These are phyloP conservation scores for Globisporangium alternatum DNA, from an alignment of 352 stramenopile species.

Conservation along the genomic window DNA sequence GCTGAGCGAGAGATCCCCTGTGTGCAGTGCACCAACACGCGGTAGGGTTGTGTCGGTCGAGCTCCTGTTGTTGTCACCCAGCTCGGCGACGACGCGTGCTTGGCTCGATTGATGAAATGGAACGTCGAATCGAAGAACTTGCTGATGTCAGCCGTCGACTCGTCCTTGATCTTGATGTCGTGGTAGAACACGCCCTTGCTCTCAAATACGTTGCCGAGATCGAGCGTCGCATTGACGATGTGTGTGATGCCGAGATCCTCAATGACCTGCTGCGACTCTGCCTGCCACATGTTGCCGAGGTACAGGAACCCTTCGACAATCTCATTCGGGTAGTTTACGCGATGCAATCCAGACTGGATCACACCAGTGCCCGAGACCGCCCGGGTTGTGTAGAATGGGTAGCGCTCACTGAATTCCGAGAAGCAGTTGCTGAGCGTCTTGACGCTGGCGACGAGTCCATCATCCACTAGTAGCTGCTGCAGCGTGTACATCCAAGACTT, in stretches of 20 bases:
- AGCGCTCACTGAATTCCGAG: slow-evolving; percentile 34
- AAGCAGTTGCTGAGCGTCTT: slow-evolving; percentile 44
- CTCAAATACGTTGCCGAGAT: slow-evolving; percentile 57
- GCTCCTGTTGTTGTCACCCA: slow-evolving; percentile 9
- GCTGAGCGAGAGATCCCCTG: slow-evolving; percentile 68
- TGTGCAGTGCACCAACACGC: slow-evolving; percentile 71
- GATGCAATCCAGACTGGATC: slow-evolving; percentile 27
- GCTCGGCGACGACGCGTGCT: slow-evolving; percentile 5
- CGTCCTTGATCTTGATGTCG: slow-evolving; percentile 56
- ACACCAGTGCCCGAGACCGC: slow-evolving; percentile 20
- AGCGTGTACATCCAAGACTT: slow-evolving; percentile 41
- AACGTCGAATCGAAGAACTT: slow-evolving; percentile 44
- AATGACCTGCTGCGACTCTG: slow-evolving; percentile 47
- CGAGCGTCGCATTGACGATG: slow-evolving; percentile 59
- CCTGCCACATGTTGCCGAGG: slow-evolving; percentile 77
- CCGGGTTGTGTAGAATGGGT: slow-evolving; percentile 65
- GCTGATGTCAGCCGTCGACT: slow-evolving; percentile 39
- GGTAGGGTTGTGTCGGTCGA: slow-evolving; percentile 20
- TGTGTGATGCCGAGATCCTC: slow-evolving; percentile 67
- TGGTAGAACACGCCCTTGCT: slow-evolving; percentile 50
- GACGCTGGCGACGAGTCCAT: slow-evolving; percentile 42
- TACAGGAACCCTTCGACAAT: slow-evolving; percentile 64
- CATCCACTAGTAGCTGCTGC: slow-evolving; percentile 39
- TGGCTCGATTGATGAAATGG: slow-evolving; percentile 41
- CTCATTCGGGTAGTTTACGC: slow-evolving; percentile 72